Conservation (phyloP, 768 basidiomycete genomes). For the Podaxis sp. region DNA sequence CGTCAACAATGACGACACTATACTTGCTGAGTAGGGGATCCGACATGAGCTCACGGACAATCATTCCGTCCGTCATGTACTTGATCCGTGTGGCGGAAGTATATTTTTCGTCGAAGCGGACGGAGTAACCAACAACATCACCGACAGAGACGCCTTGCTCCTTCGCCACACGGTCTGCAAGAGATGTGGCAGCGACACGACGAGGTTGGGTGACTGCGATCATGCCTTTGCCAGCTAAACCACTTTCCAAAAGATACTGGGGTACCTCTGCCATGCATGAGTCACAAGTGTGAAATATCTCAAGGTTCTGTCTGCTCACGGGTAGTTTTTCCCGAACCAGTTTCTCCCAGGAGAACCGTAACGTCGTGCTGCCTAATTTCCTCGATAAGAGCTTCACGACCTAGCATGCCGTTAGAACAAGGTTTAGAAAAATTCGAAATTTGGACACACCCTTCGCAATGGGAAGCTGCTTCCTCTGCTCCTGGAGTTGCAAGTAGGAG, state of each 20-base stretch:
- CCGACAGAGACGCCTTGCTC: slow-evolving; percentile 80
- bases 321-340: slow-evolving; percentile 97
- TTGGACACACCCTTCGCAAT: slow-evolving; percentile 67
- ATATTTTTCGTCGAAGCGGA: slow-evolving; percentile 89
- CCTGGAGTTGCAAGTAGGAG: slow-evolving; percentile 43
- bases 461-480: slow-evolving; percentile 71
- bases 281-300: not conserved
- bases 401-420: slow-evolving; percentile 36
- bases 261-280: slow-evolving; percentile 73
- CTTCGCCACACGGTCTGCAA: slow-evolving; percentile 86
- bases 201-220: slow-evolving; percentile 96
- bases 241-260: slow-evolving; percentile 89
- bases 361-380: slow-evolving; percentile 79
- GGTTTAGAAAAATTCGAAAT: not conserved
- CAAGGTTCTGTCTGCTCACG: slow-evolving; percentile 57
- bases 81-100: slow-evolving; percentile 81
- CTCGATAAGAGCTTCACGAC: slow-evolving; percentile 71
- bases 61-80: slow-evolving; percentile 98
- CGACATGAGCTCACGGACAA: slow-evolving; percentile 86
- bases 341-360: slow-evolving; percentile 91
- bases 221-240: slow-evolving; percentile 65
- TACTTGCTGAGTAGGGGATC: slow-evolving; percentile 79
- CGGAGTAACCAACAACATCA: slow-evolving; percentile 85
- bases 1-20: slow-evolving; percentile 89
- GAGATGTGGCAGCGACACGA: slow-evolving; percentile 90